Base-by-base conservation (phyloP, 441 rosid species). In the Pelargonium citronellum region DNA sequence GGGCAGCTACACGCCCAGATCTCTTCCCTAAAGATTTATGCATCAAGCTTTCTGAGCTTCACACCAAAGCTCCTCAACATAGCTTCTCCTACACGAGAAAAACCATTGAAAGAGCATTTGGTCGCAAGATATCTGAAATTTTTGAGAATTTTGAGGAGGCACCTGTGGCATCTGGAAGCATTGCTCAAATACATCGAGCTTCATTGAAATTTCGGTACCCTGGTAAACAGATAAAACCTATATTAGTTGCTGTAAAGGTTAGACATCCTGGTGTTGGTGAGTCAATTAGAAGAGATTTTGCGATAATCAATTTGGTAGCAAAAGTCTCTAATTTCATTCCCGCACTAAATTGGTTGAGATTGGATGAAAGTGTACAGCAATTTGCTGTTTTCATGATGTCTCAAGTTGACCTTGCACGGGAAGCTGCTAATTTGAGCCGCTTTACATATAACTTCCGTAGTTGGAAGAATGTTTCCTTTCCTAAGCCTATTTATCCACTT, bases 1-100 rank as follows among this genome's bases (percentile, higher is more conserved):
- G 99, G 99, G 99, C 99, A 64, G 99, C 99, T 24, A 93, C 99
- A 24, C 79, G 99, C 68, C 98, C 99, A 12, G 99, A 96, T 82
- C 98, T 96, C 64, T 96, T 96, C 75, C 91, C 97, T 46, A 83
- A 88, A 81, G 98, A 96, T 86, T 68, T 96, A 22, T 96, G 99
- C 75, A 81, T 77, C 43, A 85, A 96, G 82, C 99, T 96, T 74
- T 81, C 99, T 4, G 96, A 90, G 86, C 97, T 96, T 68, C 99
- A 96, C 67, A 84, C 85, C 34, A 80, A 86, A 78, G 98, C 99
- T 71, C 99, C 98, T 66, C 83, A 90, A 72, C 98, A 96, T 77
- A 90, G 93, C 76, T 96, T 90, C 83, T 86, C 94, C 11, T 89
- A 88, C 85, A 90, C 99, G 0, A 92, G 74, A 78, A 92, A 83